Base-by-base conservation (phyloP, 2,329 filamentous ascomycete species). In the Neopestalotiopsis clavispora region DNA sequence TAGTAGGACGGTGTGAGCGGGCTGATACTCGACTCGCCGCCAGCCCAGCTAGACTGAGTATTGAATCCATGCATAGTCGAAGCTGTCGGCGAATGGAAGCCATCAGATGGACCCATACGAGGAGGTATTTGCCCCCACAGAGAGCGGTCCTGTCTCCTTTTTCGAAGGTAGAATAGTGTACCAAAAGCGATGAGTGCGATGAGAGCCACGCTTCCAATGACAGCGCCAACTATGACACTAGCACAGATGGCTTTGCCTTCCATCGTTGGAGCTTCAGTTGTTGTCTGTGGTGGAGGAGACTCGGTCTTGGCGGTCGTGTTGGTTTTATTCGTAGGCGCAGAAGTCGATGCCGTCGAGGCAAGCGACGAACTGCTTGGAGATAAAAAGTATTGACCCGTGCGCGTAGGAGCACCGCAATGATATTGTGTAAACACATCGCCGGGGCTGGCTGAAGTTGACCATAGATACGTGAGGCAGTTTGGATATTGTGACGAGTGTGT, bases 401-500 rank as follows among this genome's bases (percentile, higher is more conserved):
- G 71, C 2, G 32, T 56, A n/a, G 70, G 62, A 30, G 65, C 64
- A 60, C 72, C 67, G 68, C 73, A 75, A 57, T 70, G 69, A 64
- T 67, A 72, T 34, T 74, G 57, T 6, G 69, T 73, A 67, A 72
- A 86, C 3, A 72, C 49, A 12, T 66, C 42, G 23, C 71, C 72
- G 3, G 73, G 72, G 4, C 71, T 70, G 7, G 61, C 70, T 4
- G 69, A 64, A 4, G 73, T 73, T 6, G 72, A 71, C 71, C 71
- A 75, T 14, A 72, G 66, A 65, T 73, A 74, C 5, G 70, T 74
- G 1, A 68, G 60, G 65, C 71, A 75, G 52, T 72, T 72, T 17
- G 69, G 66, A 23, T 69, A 66, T 9, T 57, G 28, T 3, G 67
- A 40, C 17, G 68, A 28, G 13, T 32, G 49, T 42, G 71, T 69